Evolutionary conservation across 345 rosid genomes (phyloP).

Genomic region (Mangifera indica): DNA sequence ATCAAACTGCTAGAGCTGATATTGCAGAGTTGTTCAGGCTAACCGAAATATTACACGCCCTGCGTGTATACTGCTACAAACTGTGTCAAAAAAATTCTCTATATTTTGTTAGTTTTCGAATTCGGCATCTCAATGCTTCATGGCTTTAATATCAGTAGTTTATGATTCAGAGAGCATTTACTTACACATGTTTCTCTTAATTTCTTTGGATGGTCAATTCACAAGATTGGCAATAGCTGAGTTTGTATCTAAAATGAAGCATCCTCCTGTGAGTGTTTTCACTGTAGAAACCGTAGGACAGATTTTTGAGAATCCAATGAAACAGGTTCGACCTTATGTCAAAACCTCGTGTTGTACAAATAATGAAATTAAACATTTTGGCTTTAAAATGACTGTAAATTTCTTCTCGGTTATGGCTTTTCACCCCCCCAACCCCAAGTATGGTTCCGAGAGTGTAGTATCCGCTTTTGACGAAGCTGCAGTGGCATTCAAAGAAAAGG

Average conservation of each 20-base stretch:
- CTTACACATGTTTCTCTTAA: background rate
- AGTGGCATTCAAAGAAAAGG: conserved; percentile 27
- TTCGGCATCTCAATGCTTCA: background rate
- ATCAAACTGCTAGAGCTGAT: conserved; percentile 41
- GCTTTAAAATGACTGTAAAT: background rate
- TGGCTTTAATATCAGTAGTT: background rate
- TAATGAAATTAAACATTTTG: conserved; percentile 2
- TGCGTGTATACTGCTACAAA: conserved; percentile 39
- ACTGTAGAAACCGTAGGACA: background rate
- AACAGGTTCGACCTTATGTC: conserved; percentile 14
- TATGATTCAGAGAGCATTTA: background rate
- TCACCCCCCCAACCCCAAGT: conserved; percentile 18
- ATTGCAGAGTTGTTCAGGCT: conserved; percentile 42
- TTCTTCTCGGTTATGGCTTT: conserved; percentile 27
- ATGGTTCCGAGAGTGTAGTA: background rate
- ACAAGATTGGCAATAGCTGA: conserved; percentile 12
- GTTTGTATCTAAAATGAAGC: background rate
- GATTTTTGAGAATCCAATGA: conserved; percentile 13
- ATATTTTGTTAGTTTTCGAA: conserved; percentile 27
- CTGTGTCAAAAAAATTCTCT: conserved; percentile 28
- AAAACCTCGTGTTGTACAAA: background rate
- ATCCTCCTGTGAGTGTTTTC: conserved; percentile 2
- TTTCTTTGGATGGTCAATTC: conserved; percentile 8
- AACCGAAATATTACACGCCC: conserved; percentile 37
- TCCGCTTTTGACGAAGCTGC: conserved; percentile 22